These are phyloP conservation scores for Coemansia sp. DNA, from an alignment of 192 early-diverging fungal genomes.

Conservation along the genomic window DNA sequence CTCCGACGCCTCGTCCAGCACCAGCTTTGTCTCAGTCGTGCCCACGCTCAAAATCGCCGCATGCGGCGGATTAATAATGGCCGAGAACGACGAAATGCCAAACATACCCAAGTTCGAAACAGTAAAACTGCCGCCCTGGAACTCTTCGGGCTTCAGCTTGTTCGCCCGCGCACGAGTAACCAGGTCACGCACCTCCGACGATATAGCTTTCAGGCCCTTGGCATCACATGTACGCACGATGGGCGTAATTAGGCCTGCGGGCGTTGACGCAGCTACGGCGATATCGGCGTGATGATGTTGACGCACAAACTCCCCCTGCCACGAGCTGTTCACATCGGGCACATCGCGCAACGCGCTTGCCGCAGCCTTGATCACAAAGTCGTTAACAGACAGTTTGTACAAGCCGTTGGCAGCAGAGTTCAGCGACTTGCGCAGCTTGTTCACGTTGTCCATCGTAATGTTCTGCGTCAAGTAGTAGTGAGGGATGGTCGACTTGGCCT, in stretches of 20 bases:
- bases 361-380: constrained; percentile 97
- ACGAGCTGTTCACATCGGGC: constrained; percentile 86
- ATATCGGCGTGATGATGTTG: constrained; percentile 94
- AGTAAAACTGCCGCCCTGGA: constrained; percentile 97
- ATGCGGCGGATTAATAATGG: constrained; percentile 97
- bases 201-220: constrained; percentile 85
- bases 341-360: constrained; percentile 85
- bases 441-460: constrained; percentile 85
- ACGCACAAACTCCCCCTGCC: constrained; percentile 82
- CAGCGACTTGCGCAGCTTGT: constrained; percentile 82
- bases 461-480: constrained; percentile 83
- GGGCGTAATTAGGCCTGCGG: constrained; percentile 92
- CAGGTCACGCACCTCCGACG: constrained; percentile 80
- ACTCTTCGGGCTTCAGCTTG: constrained; percentile 93
- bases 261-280: constrained; percentile 93
- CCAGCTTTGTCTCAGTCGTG: constrained; percentile 70
- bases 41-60: constrained; percentile 85
- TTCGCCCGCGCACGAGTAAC: constrained; percentile 79
- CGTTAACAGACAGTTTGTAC: constrained; percentile 98
- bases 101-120: constrained; percentile 99
- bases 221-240: constrained; percentile 82
- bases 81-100: constrained; percentile 90
- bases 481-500: constrained; percentile 73
- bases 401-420: constrained; percentile 82
- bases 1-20: constrained; percentile 62